phyloP scores from a whole-genome alignment of 768 basidiomycete species.

The Paxillus ammoniavirescens region DNA sequence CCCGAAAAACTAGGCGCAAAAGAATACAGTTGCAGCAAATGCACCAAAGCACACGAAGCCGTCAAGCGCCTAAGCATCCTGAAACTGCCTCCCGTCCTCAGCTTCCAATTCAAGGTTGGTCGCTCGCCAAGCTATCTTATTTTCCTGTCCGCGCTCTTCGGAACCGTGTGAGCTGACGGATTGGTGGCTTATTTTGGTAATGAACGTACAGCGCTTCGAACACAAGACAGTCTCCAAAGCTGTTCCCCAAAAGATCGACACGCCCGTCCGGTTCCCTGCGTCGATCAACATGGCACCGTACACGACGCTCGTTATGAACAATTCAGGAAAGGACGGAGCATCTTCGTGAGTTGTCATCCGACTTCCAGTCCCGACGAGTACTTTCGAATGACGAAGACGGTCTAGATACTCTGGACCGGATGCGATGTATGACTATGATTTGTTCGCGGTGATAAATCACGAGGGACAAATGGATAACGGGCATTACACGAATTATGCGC shows the following conservation, averaged over 20 bases:
- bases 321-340: slow-evolving; percentile 43
- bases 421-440: slow-evolving; percentile 82
- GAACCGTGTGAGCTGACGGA: too few relatives aligned
- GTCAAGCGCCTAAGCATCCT: slow-evolving; percentile 84
- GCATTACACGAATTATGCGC: slow-evolving; percentile 87
- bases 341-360: slow-evolving; percentile 20
- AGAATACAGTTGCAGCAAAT: slow-evolving; percentile 83
- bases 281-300: slow-evolving; percentile 87
- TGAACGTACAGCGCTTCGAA: slow-evolving; percentile 76
- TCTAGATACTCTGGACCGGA: slow-evolving; percentile 54
- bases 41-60: slow-evolving; percentile 73
- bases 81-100: slow-evolving; percentile 84
- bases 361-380: not conserved
- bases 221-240: slow-evolving; percentile 74
- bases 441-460: slow-evolving; percentile 92
- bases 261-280: slow-evolving; percentile 78
- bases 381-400: not conserved
- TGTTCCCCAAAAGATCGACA: slow-evolving; percentile 81
- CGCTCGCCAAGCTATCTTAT: not conserved
- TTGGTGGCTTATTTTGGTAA: not conserved
- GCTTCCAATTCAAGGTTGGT: slow-evolving; percentile 90
- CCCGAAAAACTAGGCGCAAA: slow-evolving; percentile 81
- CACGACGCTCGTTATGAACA: slow-evolving; percentile 62
- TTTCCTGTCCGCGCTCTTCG: not conserved
- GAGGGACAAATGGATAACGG: slow-evolving; percentile 94